phyloP scores from a whole-genome alignment of 345 rosid genomes.

The Theobroma cacao region DNA sequence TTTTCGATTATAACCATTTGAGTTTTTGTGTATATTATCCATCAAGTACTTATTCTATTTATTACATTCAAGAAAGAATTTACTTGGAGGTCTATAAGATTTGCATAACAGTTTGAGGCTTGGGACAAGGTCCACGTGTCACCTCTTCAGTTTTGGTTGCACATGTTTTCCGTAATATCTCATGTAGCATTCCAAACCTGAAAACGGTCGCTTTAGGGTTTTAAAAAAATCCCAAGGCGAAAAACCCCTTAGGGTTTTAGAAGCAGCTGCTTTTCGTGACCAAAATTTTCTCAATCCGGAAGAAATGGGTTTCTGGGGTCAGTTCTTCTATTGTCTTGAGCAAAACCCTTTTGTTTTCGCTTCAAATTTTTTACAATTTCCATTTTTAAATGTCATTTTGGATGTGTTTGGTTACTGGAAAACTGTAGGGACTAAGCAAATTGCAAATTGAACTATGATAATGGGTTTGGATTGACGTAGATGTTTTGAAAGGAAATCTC shows the following conservation, averaged over 20 bases:
- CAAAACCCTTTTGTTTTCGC: background rate
- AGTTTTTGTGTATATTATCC: too few species aligned
- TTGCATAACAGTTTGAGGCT: too few species aligned
- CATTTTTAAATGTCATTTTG: conserved; percentile 3
- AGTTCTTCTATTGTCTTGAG: conserved; percentile 16
- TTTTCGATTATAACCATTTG: too few species aligned
- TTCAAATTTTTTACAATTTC: background rate
- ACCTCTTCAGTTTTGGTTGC: too few species aligned
- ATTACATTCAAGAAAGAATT: too few species aligned
- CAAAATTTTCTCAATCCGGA: conserved; percentile 11
- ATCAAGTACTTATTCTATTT: too few species aligned
- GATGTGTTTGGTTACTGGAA: background rate
- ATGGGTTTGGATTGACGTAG: background rate
- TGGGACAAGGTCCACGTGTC: too few species aligned
- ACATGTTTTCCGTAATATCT: too few species aligned
- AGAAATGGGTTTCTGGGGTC: conserved; percentile 69
- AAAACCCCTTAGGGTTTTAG: conserved; percentile 38
- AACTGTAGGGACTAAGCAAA: background rate
- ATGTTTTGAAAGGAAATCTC: background rate
- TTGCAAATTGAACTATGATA: background rate
- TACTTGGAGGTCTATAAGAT: too few species aligned
- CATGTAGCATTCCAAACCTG: background rate
- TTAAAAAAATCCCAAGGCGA: background rate
- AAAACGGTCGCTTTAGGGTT: conserved; percentile 8
- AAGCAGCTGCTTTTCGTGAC: conserved; percentile 1